Base-by-base conservation (phyloP, 345 rosid genomes). In the Pistacia integerrima region DNA sequence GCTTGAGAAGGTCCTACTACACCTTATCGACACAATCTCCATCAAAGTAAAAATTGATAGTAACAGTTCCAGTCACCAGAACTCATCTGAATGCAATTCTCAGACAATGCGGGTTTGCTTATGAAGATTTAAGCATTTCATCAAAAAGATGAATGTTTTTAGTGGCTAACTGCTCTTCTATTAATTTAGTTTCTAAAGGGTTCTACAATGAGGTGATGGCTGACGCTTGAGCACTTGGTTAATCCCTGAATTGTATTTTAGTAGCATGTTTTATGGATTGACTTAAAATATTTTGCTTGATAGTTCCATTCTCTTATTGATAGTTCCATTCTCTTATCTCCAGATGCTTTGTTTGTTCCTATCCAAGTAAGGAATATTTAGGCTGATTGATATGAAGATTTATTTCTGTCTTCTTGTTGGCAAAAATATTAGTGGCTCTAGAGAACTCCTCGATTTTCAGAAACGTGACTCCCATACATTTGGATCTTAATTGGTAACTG, bases 1-100 rank as follows among this genome's bases (percentile, higher is more conserved):
- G 83, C 91, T 89, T 0, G 80, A 84, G 41, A 82, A 73, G 44
- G 75, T 82, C 67, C 89, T 92, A 63, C 75, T 87, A 57, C 81
- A 77, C 44, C 75, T 91, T 55, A 81, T 94, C 58, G 54, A 64
- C 70, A 75, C 74, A 72, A 77, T 87, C n/a, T 72, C 76, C 35
- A 41, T 48, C 4, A 74, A 82, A 76, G 83, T 18, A 41, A 48
- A 59, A 59, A 14, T 25, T 48, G 30, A 3, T 11, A 11, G 41
- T 44, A 56, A 52, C n/a, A 51, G 25, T 67, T 57, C 79, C 69
- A 67, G 63, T 74, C 51, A 30, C 41, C 35, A 63, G 38, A 74
- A 74, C 69, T 72, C 63, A 52, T 74, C 66, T 8, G 65, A 71
- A 30, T 33, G 63, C 52, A 63, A 67, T 70, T 65, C 70, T 11